Base-by-base conservation (phyloP, 768 basidiomycete species). In the Cyclocybe cylindracea region DNA sequence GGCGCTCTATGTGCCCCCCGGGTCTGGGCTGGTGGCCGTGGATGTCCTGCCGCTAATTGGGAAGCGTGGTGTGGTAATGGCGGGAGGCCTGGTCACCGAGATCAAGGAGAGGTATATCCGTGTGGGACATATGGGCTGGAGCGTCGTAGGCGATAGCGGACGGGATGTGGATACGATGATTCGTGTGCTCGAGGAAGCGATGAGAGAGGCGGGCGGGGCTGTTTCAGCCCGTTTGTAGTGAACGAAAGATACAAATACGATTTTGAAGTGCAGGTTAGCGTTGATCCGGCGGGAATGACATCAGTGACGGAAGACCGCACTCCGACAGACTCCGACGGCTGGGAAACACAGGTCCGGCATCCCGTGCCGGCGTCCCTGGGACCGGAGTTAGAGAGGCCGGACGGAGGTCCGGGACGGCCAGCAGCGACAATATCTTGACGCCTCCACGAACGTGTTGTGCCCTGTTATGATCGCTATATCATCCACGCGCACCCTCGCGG, bases 101-200 rank as follows among this genome's bases (percentile, higher is more conserved):
- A 82, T 89, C 68, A 91, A 89, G 83, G 86, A 86, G 59, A 84
- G 82, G 63, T 93, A 94, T 71, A 88, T 93, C 78, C 83, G 52
- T 41, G 54, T 57, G 37, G 88, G 89, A 11, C 94, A 95, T 67
- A 94, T 96, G 92, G 94, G 94, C 44, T 69, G 83, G 51, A 85
- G 85, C 29, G 91, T 80, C 34, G 82, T 86, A 16, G 80, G 91
- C 53, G 57, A 73, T 33, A 54, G 74, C 48, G 77, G 91, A 35
- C 86, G 82, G 1, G 91, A 94, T 64, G 72, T 93, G 18, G 83
- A 86, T 61, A 81, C 71, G 65, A 70, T 94, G 50, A 73, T 85
- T 38, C 66, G 77, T 43, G 69, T 74, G n/a, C 65, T 87, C 49
- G 61, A 63, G 41, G 67, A 66, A 46, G 64, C 65, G 3, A 57